Evolutionary conservation across 345 rosid genomes (phyloP).

Genomic region (Ricinus communis): DNA sequence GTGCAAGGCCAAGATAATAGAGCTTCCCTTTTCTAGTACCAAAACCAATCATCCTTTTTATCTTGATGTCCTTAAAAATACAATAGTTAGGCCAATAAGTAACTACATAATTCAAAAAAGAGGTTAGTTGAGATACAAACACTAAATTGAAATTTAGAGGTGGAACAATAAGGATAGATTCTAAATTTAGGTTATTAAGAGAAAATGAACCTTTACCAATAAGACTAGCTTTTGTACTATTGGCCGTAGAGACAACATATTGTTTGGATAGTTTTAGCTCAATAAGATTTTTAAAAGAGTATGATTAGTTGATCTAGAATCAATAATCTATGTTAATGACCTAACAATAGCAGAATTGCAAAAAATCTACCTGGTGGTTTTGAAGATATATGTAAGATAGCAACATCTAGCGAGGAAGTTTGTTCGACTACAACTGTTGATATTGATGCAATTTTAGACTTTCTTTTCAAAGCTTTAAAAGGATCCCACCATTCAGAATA

Average conservation of each 20-base stretch:
- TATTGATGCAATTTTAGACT: neutral
- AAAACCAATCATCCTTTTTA: neutral
- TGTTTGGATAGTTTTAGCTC: conserved; percentile 1
- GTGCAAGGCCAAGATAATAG: neutral
- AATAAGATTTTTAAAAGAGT: neutral
- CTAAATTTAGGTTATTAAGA: neutral
- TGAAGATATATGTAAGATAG: neutral
- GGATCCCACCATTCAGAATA: neutral
- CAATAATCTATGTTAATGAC: too few species aligned
- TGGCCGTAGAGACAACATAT: neutral
- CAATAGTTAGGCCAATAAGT: conserved; percentile 11
- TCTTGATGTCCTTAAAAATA: conserved; percentile 12
- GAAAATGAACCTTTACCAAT: neutral
- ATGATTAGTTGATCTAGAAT: too few species aligned
- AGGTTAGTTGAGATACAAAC: neutral
- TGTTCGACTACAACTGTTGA: neutral
- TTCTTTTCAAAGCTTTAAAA: neutral
- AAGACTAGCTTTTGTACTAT: neutral
- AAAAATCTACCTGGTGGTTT: neutral
- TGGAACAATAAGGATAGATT: neutral
- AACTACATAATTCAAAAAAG: neutral
- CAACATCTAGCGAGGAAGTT: neutral
- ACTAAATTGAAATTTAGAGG: neutral
- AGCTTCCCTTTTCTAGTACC: conserved; percentile 8
- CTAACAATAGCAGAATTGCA: neutral